Conservation (phyloP, 257 asterid genomes). For the Petunia axillaris region DNA sequence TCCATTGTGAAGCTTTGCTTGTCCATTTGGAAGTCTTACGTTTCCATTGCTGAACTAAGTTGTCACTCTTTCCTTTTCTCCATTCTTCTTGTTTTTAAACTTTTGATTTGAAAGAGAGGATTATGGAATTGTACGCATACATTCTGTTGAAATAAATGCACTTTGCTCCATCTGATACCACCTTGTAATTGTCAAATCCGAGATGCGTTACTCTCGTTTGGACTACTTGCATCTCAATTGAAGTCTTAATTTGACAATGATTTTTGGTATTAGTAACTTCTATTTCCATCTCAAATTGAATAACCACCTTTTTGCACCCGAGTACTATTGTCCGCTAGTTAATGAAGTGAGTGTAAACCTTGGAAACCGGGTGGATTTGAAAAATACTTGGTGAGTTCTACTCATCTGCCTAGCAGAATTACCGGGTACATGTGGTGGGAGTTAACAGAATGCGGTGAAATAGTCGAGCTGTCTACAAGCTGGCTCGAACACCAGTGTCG, state of each 20-base stretch:
- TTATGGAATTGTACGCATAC: background rate
- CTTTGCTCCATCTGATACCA: background rate
- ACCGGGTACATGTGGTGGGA: no score
- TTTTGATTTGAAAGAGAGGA: conserved; percentile 16
- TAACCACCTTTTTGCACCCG: no score
- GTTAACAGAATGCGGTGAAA: no score
- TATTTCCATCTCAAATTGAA: background rate
- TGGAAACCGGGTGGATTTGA: no score
- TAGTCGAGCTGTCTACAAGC: no score
- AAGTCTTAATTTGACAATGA: background rate
- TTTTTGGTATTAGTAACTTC: background rate
- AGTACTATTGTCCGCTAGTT: no score
- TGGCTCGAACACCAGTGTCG: no score
- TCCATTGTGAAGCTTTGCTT: conserved; percentile 3
- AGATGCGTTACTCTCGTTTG: background rate
- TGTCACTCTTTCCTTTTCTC: background rate
- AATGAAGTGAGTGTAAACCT: no score
- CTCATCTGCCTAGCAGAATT: no score
- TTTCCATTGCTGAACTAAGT: background rate
- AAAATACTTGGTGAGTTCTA: no score
- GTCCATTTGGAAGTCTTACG: background rate
- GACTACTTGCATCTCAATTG: background rate
- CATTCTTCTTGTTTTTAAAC: conserved; percentile 2
- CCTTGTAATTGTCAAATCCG: conserved; percentile 6
- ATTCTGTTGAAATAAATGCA: background rate